Percentiles rank a stretch among this genome's conserved stretches.
Evolutionary conservation across 305 asterid genomes (phyloP).

Genomic region (Fraxinus dipetala): DNA sequence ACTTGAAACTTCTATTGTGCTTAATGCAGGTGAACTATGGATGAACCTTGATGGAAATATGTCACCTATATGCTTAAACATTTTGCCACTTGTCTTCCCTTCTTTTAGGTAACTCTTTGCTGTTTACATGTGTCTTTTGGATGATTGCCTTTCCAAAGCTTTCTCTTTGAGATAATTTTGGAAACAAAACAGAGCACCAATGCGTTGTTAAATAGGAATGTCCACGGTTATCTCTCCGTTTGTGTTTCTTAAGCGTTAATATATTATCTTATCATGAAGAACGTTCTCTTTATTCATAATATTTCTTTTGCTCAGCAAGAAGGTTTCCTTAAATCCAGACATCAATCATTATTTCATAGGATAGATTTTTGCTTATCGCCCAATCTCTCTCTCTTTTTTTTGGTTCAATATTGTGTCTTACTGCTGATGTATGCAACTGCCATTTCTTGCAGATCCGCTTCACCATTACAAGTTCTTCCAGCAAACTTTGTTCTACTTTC

Average conservation of each 20-base stretch:
- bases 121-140: not conserved
- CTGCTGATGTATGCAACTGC: constrained; percentile 5
- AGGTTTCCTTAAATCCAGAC: not conserved
- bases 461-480: constrained; percentile 76
- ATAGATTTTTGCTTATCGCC: not conserved
- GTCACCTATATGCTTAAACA: constrained; percentile 82
- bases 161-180: not conserved
- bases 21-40: constrained; percentile 77
- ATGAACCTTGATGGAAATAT: constrained; percentile 90
- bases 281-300: not conserved
- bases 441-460: constrained; percentile 50
- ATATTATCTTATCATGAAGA: not conserved
- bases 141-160: not conserved
- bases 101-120: constrained; percentile 49
- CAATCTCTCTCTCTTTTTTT: not conserved
- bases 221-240: not conserved
- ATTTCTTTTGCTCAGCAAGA: not conserved
- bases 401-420: constrained; percentile 10
- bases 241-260: constrained; percentile 1
- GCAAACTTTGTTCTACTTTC: constrained; percentile 68
- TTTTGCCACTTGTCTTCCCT: constrained; percentile 68
- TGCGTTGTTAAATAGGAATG: not conserved
- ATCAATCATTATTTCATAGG: constrained; percentile 9
- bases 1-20: constrained; percentile 15
- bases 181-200: not conserved